These are phyloP conservation scores for Neurospora sp. DNA, from an alignment of 495 filamentous ascomycete genomes.

Conservation along the genomic window DNA sequence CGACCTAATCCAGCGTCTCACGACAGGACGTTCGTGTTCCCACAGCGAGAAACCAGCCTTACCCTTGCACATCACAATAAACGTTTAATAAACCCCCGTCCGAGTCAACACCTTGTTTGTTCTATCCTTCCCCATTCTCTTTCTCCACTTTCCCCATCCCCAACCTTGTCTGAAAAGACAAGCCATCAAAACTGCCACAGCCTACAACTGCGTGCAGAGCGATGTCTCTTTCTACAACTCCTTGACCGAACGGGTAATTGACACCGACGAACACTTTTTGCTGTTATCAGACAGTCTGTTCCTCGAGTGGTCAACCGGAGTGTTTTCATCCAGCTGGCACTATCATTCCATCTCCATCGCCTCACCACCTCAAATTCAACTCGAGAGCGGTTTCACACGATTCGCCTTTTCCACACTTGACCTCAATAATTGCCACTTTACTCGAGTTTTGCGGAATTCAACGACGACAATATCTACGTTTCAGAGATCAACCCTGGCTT, in stretches of 20 bases:
- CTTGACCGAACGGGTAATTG: background rate
- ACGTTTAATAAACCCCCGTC: background rate
- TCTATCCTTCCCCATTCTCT: background rate
- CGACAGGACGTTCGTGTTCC: background rate
- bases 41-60: background rate
- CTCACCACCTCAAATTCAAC: background rate
- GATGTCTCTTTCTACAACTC: background rate
- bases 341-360: background rate
- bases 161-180: background rate
- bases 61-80: background rate
- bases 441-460: background rate
- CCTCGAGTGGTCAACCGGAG: constrained; percentile 1
- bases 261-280: background rate
- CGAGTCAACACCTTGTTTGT: background rate
- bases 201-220: background rate
- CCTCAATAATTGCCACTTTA: background rate
- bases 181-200: background rate
- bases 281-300: constrained; percentile 6
- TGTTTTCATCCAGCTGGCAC: background rate
- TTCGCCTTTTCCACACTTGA: background rate
- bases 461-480: background rate
- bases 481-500: background rate
- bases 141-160: background rate
- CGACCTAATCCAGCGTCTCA: background rate
- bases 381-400: background rate